These are phyloP conservation scores for Pichia pseudocactophila DNA, from an alignment of 805 yeast species.

Conservation along the genomic window DNA sequence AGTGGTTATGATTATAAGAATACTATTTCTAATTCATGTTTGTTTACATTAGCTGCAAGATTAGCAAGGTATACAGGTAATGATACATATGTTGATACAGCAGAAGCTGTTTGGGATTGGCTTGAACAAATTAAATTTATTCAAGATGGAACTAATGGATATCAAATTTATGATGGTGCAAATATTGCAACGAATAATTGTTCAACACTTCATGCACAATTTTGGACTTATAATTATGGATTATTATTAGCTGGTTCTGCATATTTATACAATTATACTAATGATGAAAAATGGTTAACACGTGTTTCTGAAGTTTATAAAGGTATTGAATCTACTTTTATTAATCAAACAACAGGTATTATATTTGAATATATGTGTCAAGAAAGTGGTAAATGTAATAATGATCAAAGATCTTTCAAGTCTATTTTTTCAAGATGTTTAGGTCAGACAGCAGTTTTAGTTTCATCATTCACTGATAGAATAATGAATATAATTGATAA, in stretches of 20 bases:
- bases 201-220: constrained; percentile 36
- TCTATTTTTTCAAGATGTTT: constrained; percentile 60
- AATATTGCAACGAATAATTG: constrained; percentile 37
- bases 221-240: constrained; percentile 71
- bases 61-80: constrained; percentile 72
- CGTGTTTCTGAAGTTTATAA: constrained; percentile 30
- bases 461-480: constrained; percentile 37
- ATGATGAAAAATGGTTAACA: constrained; percentile 34
- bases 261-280: constrained; percentile 55
- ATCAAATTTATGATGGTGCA: constrained; percentile 51
- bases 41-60: constrained; percentile 76
- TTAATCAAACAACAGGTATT: constrained; percentile 32
- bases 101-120: constrained; percentile 74
- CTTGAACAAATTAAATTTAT: constrained; percentile 19
- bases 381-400: constrained; percentile 44
- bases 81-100: constrained; percentile 62
- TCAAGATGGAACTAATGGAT: constrained; percentile 22
- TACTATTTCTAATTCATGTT: constrained; percentile 77
- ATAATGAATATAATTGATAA: constrained; percentile 29
- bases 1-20: constrained; percentile 83
- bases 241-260: constrained; percentile 61
- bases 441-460: constrained; percentile 47
- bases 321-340: constrained; percentile 36
- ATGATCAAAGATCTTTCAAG: constrained; percentile 69
- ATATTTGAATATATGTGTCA: constrained; percentile 61